These are phyloP conservation scores for Trebouxia sp. DNA, from an alignment of 139 green algal species.

Conservation along the genomic window DNA sequence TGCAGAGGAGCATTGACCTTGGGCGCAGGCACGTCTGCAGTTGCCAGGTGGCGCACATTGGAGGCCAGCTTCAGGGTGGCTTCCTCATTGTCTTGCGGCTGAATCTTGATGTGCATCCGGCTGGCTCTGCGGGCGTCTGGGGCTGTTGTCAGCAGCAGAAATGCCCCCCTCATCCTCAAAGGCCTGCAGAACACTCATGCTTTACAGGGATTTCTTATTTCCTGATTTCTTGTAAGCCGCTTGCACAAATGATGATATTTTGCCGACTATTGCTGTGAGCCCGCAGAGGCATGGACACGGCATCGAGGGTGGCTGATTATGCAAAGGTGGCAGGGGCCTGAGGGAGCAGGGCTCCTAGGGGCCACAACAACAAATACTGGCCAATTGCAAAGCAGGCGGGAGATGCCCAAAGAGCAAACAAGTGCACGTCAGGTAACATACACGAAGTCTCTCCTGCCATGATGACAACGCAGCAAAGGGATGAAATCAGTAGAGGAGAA, in stretches of 20 bases:
- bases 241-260: too few species aligned
- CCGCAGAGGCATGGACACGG: too few species aligned
- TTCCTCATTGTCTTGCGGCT: conserved; percentile 25
- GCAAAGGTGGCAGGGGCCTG: too few species aligned
- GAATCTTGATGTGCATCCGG: conserved; percentile 23
- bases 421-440: not conserved
- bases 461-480: not conserved
- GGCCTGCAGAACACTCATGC: conserved; percentile 26
- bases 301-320: too few species aligned
- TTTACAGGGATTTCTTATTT: not conserved
- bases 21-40: conserved; percentile 20
- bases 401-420: not conserved
- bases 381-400: not conserved
- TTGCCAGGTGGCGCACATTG: not conserved
- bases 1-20: conserved; percentile 13
- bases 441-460: too few species aligned
- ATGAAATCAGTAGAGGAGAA: too few species aligned
- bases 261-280: too few species aligned
- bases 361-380: not conserved
- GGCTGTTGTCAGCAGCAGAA: conserved; percentile 31
- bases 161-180: conserved; percentile 5
- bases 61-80: not conserved
- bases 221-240: too few species aligned
- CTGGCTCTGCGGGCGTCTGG: not conserved
- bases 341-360: too few species aligned